phyloP scores from a whole-genome alignment of 768 basidiomycete genomes.

The Hirschioporus abietinus region DNA sequence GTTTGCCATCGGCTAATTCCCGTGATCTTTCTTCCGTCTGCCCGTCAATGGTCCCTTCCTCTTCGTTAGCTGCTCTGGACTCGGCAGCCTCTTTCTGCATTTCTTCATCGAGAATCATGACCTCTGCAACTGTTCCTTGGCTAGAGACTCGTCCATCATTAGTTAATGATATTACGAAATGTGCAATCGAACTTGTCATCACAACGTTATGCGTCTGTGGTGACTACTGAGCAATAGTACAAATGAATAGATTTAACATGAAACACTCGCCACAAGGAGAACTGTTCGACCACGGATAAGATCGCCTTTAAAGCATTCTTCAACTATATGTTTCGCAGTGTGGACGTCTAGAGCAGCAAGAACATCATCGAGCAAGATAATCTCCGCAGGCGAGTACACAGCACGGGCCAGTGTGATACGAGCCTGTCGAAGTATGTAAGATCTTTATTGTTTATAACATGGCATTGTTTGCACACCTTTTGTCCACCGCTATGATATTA shows the following conservation, averaged over 20 bases:
- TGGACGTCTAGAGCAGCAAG: slow-evolving; percentile 39
- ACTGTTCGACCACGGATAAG: slow-evolving; percentile 30
- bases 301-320: slow-evolving; percentile 29
- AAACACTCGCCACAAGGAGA: slow-evolving; percentile 25
- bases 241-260: not conserved
- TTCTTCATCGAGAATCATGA: slow-evolving; percentile 18
- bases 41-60: slow-evolving; percentile 14
- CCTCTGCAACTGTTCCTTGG: slow-evolving; percentile 44
- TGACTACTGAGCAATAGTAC: too few relatives aligned
- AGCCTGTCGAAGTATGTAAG: slow-evolving; percentile 24
- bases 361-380: slow-evolving; percentile 43
- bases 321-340: slow-evolving; percentile 31
- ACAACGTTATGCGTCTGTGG: slow-evolving; percentile 29
- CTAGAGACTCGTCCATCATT: slow-evolving; percentile 46
- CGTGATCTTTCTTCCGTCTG: slow-evolving; percentile 10
- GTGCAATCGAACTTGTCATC: slow-evolving; percentile 20
- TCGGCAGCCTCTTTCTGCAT: slow-evolving; percentile 16
- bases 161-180: slow-evolving; percentile 43
- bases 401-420: slow-evolving; percentile 42
- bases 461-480: not conserved
- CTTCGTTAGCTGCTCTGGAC: slow-evolving; percentile 14
- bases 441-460: not conserved
- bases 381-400: slow-evolving; percentile 35
- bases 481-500: not conserved
- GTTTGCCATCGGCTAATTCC: slow-evolving; percentile 40